These are phyloP conservation scores for Aphanomyces euteiches DNA, from an alignment of 352 stramenopile genomes.

Conservation along the genomic window DNA sequence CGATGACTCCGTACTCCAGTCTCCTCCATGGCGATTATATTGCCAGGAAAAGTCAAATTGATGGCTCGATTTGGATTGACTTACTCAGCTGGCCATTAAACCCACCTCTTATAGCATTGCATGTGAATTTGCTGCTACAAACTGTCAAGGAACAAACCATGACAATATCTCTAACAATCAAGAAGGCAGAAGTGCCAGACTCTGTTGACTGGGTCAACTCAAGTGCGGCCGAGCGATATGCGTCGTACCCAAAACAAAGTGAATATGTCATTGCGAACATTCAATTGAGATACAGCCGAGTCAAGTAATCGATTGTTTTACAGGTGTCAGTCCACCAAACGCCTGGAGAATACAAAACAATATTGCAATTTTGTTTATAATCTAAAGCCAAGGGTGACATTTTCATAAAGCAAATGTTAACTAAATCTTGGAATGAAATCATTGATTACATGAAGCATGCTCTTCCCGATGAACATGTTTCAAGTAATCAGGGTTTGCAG, in stretches of 20 bases:
- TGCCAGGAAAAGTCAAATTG: constrained; percentile 25
- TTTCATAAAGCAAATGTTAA: no score
- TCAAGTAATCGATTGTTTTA: not conserved
- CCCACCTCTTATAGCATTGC: not conserved
- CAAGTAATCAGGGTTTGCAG: no score
- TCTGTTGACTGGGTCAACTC: not conserved
- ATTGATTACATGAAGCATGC: no score
- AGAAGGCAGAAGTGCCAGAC: not conserved
- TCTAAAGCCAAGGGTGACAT: no score
- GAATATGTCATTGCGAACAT: not conserved
- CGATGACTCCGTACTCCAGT: not conserved
- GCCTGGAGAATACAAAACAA: no score
- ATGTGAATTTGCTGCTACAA: not conserved
- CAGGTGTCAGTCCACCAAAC: no score
- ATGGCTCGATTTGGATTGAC: constrained; percentile 7
- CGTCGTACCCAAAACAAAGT: not conserved
- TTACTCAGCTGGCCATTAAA: constrained; percentile 9
- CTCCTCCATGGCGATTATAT: not conserved
- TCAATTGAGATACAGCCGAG: constrained; percentile 9
- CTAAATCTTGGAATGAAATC: no score
- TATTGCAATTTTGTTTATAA: no score
- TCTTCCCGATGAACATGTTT: no score
- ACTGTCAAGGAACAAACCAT: constrained; percentile 3
- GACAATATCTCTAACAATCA: not conserved
- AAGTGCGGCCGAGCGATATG: constrained; percentile 4